Evolutionary conservation across 768 basidiomycete species (phyloP).

Genomic region (Cystofilobasidium ferigula): DNA sequence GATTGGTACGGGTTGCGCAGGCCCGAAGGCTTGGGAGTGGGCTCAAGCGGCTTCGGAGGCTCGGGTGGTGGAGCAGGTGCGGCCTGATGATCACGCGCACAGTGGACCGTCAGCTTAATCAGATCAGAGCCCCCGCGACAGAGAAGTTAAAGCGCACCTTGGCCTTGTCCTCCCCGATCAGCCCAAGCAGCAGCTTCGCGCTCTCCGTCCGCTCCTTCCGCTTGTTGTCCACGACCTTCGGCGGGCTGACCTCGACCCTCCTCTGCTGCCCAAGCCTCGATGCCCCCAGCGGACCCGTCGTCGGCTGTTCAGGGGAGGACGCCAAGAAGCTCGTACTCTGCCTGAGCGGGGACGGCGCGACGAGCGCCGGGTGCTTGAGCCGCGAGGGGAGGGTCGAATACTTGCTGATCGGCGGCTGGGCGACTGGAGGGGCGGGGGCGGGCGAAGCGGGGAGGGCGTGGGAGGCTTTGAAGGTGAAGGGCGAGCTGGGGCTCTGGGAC

Average conservation of each 20-base stretch:
- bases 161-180: slow-evolving; percentile 19
- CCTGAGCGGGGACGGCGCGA: slow-evolving; percentile 19
- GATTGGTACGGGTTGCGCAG: slow-evolving; percentile 22
- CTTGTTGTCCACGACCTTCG: not conserved
- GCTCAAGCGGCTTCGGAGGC: not conserved
- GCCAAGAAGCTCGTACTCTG: slow-evolving; percentile 18
- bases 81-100: not conserved
- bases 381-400: not conserved
- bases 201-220: slow-evolving; percentile 5
- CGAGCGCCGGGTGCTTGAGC: slow-evolving; percentile 15
- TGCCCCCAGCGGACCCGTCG: not conserved
- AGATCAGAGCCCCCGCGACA: not conserved
- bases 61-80: not conserved
- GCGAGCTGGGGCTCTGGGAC: slow-evolving; percentile 1
- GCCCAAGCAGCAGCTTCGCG: slow-evolving; percentile 14
- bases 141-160: slow-evolving; percentile 3
- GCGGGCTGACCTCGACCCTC: too few relatives aligned
- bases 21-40: not conserved
- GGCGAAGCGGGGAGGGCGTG: slow-evolving; percentile 1
- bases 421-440: not conserved
- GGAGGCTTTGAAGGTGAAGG: slow-evolving; percentile 18
- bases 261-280: not conserved
- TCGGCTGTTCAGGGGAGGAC: slow-evolving; percentile 13
- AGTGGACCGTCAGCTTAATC: not conserved
- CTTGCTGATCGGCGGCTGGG: not conserved